phyloP scores from a whole-genome alignment of 2,329 filamentous ascomycete genomes.

The Aspergillus neoniger region DNA sequence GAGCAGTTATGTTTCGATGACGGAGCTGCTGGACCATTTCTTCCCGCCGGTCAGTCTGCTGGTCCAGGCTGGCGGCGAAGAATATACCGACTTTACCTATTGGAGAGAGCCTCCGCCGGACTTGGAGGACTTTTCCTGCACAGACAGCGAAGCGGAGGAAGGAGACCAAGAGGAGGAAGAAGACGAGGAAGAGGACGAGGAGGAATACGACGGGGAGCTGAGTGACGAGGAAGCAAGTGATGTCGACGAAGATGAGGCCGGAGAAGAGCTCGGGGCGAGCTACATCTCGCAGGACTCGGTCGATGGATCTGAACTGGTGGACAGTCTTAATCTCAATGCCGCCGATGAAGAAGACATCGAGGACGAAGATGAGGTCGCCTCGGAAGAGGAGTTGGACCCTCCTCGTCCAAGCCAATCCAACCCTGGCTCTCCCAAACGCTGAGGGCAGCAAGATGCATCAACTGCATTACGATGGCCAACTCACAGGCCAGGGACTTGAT shows the following conservation, averaged over 20 bases:
- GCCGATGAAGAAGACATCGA: conserved; percentile 26
- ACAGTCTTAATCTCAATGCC: conserved; percentile 41
- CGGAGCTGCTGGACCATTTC: conserved; percentile 96
- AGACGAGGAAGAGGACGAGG: conserved; percentile 49
- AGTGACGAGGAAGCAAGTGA: conserved; percentile 58
- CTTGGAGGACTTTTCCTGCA: conserved; percentile 84
- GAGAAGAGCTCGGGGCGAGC: conserved; percentile 49
- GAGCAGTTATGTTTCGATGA: conserved; percentile 95
- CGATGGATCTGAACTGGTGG: conserved; percentile 47
- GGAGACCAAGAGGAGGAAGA: conserved; percentile 50
- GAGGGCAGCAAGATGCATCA: background rate
- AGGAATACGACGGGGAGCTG: conserved; percentile 40
- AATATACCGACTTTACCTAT: conserved; percentile 96
- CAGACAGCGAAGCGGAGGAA: conserved; percentile 63
- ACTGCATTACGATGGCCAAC: background rate
- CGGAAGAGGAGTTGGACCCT: conserved; percentile 4
- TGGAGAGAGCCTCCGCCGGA: conserved; percentile 87
- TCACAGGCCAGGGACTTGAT: background rate
- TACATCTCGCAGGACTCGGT: conserved; percentile 43
- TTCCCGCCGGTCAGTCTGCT: conserved; percentile 89
- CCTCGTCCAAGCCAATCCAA: background rate
- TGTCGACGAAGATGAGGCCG: conserved; percentile 52
- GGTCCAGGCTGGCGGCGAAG: conserved; percentile 84
- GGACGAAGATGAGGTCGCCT: conserved; percentile 19
- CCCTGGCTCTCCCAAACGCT: conserved; percentile 5